Evolutionary conservation across 768 basidiomycete species (phyloP).

Genomic region (Terana coerulea): DNA sequence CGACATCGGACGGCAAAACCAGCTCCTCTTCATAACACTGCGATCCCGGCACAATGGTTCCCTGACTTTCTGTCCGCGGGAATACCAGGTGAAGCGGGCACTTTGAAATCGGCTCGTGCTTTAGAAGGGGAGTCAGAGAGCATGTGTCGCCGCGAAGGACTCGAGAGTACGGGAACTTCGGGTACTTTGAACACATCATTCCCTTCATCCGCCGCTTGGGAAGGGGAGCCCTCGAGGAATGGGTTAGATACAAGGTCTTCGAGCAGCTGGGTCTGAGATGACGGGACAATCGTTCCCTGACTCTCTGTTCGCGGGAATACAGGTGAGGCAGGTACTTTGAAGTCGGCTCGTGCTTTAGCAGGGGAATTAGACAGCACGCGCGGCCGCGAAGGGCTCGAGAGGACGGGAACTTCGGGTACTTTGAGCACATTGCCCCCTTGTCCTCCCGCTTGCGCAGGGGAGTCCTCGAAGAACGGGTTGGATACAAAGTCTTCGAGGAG

Average conservation of each 20-base stretch:
- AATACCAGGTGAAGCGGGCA: background rate
- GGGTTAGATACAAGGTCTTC: background rate
- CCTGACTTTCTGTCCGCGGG: background rate
- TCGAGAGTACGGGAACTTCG: background rate
- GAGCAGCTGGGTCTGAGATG: conserved; percentile 19
- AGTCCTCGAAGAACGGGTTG: background rate
- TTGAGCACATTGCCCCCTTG: background rate
- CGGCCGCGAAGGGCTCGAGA: background rate
- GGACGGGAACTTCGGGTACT: background rate
- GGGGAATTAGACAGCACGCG: background rate
- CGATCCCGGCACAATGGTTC: conserved; percentile 16
- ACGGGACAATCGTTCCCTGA: conserved; percentile 10
- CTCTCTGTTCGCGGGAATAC: background rate
- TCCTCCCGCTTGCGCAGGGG: background rate
- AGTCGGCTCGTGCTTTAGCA: background rate
- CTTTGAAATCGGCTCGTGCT: background rate
- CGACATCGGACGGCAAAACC: too few species aligned
- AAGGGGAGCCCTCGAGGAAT: background rate
- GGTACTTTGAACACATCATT: background rate
- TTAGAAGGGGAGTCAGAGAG: background rate
- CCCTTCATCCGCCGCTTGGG: background rate
- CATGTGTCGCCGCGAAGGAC: background rate
- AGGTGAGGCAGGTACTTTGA: background rate
- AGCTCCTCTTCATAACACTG: too few species aligned
- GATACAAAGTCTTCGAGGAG: conserved; percentile 9